A percentile compares a stretch with the other conserved stretches of the same genome.
phyloP scores from a whole-genome alignment of 192 early-diverging fungal genomes.

The Geranomyces variabilis region DNA sequence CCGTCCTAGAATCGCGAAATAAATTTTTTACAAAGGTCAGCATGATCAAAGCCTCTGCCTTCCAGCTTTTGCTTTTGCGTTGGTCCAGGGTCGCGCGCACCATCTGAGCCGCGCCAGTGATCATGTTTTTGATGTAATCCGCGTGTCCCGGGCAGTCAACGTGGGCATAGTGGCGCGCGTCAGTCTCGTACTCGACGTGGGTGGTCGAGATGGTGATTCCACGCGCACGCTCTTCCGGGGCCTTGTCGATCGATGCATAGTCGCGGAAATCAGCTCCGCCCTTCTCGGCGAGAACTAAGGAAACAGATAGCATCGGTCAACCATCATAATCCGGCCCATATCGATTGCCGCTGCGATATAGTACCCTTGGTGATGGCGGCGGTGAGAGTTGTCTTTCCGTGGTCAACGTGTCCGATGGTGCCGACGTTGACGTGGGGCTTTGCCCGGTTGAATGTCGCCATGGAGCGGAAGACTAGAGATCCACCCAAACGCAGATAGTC shows the following conservation, averaged over 20 bases:
- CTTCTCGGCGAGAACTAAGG: conserved; percentile 68
- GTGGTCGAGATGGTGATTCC: conserved; percentile 98
- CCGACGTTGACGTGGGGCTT: conserved; percentile 99
- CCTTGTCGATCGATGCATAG: conserved; percentile 98
- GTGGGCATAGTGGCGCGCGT: conserved; percentile 89
- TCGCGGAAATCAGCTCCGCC: conserved; percentile 91
- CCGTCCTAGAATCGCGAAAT: conserved; percentile 69
- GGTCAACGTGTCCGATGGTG: conserved; percentile 99
- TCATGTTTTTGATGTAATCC: conserved; percentile 99
- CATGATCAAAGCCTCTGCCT: too few species aligned
- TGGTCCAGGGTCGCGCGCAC: conserved; percentile 44
- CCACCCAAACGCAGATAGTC: background rate
- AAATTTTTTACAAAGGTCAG: too few species aligned
- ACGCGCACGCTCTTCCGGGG: conserved; percentile 95
- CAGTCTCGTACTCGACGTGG: conserved; percentile 96
- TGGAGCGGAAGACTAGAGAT: conserved; percentile 26
- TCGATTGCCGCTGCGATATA: background rate
- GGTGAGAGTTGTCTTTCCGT: conserved; percentile 98
- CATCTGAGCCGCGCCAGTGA: conserved; percentile 96
- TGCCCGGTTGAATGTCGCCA: conserved; percentile 73
- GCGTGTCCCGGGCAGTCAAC: conserved; percentile 99
- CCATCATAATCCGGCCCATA: too few species aligned
- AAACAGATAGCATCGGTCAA: too few species aligned
- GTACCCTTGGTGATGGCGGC: conserved; percentile 93
- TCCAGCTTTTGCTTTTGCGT: too few species aligned